Base-by-base conservation (phyloP, 495 filamentous ascomycete genomes). In the Achaetomiella virescens region DNA sequence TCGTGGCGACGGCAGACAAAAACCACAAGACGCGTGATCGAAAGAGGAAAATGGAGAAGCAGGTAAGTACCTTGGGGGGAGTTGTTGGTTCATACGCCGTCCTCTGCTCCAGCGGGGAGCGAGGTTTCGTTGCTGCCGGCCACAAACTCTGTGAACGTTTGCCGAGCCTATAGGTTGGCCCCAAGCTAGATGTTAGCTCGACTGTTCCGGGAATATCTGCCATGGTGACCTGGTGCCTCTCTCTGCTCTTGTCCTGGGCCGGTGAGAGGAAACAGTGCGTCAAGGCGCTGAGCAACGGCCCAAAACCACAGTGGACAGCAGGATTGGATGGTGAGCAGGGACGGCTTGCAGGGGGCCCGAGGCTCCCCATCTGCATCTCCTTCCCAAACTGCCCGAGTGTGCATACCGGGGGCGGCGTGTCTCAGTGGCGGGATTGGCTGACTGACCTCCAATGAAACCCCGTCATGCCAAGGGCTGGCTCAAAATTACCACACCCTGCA, bases 41-140 rank as follows among this genome's bases (percentile, higher is more conserved):
- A 45, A 48, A 36, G 27, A 59, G 47, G n/a, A 38, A 52, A 51
- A 44, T 49, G 24, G 45, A 44, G 20, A 45, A 48, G 21, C 42
- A 44, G 18, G 38, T 31, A 49, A 38, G 36, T 76, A 77, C 75
- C 75, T 77, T 77, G 35, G 69, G n/a, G n/a, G 68, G 55, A 74
- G 68, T 74, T 70, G 73, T 67, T 71, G 68, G 75, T 75, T 77
- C 75, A 77, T 77, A 61, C 71, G 72, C 68, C 63, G 65, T 66
- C 69, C 65, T 69, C 68, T 62, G 63, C 62, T 63, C 70, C 58
- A 29, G 52, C 45, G 29, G 57, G 65, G 70, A 74, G 70, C 69
- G 72, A 72, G 65, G 63, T 63, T 61, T 68, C 60, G 58, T 63
- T 64, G 43, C 49, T 51, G 38, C 52, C 43, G 22, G 62, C 21